Evolutionary conservation across 768 basidiomycete species (phyloP).

Genomic region (Tylopilus balloui): DNA sequence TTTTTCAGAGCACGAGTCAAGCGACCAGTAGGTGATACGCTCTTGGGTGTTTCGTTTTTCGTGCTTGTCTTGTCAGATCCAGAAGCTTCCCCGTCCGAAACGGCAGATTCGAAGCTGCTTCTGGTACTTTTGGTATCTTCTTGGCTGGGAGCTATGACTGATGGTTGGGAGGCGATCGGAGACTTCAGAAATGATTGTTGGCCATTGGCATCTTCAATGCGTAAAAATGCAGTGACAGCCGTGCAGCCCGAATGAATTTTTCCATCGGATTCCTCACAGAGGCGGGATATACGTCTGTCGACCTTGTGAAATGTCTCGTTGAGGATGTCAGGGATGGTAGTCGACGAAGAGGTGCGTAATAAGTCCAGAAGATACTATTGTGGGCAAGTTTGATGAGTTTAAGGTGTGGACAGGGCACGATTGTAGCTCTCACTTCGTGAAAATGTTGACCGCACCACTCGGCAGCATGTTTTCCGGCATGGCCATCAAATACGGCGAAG

Average conservation of each 20-base stretch:
- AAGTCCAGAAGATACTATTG: slow-evolving; percentile 60
- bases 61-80: slow-evolving; percentile 33
- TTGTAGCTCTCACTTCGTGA: slow-evolving; percentile 60
- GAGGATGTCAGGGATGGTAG: slow-evolving; percentile 78
- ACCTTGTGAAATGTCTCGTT: slow-evolving; percentile 95
- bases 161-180: slow-evolving; percentile 20
- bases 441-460: slow-evolving; percentile 99
- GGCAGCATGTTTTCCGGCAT: slow-evolving; percentile 97
- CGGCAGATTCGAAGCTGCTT: slow-evolving; percentile 40
- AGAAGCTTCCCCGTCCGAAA: slow-evolving; percentile 35
- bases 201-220: slow-evolving; percentile 79
- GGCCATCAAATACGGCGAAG: slow-evolving; percentile 97
- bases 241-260: slow-evolving; percentile 97
- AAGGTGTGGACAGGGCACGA: neutral
- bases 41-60: slow-evolving; percentile 42
- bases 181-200: slow-evolving; percentile 60
- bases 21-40: slow-evolving; percentile 40
- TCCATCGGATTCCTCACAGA: slow-evolving; percentile 83
- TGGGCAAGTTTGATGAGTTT: slow-evolving; percentile 7
- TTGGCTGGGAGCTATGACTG: slow-evolving; percentile 32
- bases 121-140: slow-evolving; percentile 28
- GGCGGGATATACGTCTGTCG: slow-evolving; percentile 73
- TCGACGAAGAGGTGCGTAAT: slow-evolving; percentile 54
- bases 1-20: slow-evolving; percentile 54
- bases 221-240: slow-evolving; percentile 91